Evolutionary conservation across 2,329 filamentous ascomycete genomes (phyloP).

Genomic region (Thelonectria discophora): DNA sequence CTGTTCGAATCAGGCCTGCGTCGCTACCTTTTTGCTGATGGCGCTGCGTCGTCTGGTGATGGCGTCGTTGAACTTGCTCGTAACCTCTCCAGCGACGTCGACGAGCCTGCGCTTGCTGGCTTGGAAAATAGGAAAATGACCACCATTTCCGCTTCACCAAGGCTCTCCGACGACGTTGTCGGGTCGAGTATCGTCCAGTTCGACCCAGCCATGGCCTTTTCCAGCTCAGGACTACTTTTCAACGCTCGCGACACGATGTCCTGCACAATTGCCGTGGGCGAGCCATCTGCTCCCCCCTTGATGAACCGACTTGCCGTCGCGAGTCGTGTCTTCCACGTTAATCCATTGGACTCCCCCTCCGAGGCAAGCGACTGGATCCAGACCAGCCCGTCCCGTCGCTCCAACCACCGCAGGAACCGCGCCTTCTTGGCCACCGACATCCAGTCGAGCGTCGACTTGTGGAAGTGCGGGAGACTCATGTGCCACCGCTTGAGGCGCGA

Average conservation of each 20-base stretch:
- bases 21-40: not conserved
- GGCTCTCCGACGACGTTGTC: not conserved
- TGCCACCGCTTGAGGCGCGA: not conserved
- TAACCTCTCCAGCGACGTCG: not conserved
- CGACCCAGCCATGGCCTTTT: not conserved
- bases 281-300: not conserved
- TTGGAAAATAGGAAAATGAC: not conserved
- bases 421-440: not conserved
- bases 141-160: not conserved
- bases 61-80: not conserved
- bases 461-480: not conserved
- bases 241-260: not conserved
- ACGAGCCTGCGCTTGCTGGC: not conserved
- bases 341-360: not conserved
- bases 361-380: not conserved
- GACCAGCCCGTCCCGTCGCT: not conserved
- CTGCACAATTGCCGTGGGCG: not conserved
- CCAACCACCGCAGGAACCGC: not conserved
- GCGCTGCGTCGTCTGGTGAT: too few relatives aligned
- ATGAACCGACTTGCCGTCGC: not conserved
- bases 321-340: not conserved
- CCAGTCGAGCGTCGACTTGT: not conserved
- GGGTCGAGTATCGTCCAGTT: not conserved
- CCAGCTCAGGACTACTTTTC: not conserved
- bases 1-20: conserved; percentile 5